Conservation (phyloP, 306 rosid species). For the Parietaria judaica region DNA sequence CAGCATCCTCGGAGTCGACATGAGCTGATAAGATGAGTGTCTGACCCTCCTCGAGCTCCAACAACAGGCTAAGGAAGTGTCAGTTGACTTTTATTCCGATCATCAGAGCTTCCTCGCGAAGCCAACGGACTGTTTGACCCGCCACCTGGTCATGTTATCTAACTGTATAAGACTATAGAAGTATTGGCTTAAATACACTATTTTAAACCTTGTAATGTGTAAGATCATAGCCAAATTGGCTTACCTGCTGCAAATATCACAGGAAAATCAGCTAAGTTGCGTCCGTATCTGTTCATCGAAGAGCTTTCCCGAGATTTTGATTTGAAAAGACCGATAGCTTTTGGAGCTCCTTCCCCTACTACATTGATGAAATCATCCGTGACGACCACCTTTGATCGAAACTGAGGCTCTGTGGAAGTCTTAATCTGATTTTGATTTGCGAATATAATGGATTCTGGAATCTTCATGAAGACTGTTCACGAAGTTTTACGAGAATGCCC, state of each 20-base stretch:
- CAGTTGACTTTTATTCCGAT: slow-evolving; percentile 73
- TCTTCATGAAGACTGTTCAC: slow-evolving; percentile 72
- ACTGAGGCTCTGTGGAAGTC: slow-evolving; percentile 43
- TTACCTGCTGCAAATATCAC: slow-evolving; percentile 85
- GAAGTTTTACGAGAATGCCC: slow-evolving; percentile 78
- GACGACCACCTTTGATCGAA: slow-evolving; percentile 72
- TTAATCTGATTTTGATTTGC: slow-evolving; percentile 34
- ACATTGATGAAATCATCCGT: slow-evolving; percentile 69
- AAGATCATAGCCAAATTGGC: no score
- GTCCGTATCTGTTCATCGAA: slow-evolving; percentile 61
- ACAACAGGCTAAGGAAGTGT: slow-evolving; percentile 63
- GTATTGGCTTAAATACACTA: no score
- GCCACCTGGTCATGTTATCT: slow-evolving; percentile 50
- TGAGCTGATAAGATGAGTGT: slow-evolving; percentile 66
- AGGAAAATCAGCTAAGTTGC: slow-evolving; percentile 75
- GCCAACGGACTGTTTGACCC: slow-evolving; percentile 78
- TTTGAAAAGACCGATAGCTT: slow-evolving; percentile 65
- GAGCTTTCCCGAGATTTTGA: slow-evolving; percentile 52
- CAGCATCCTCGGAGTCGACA: slow-evolving; percentile 69
- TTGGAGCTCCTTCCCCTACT: slow-evolving; percentile 84
- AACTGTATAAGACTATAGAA: no score
- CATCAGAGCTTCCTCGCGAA: slow-evolving; percentile 66
- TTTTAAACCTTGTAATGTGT: no score
- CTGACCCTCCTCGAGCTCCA: slow-evolving; percentile 84
- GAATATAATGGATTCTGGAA: slow-evolving; percentile 59